These are phyloP conservation scores for Aureobasidium sp. DNA, from an alignment of 2,329 filamentous ascomycete species.

Conservation along the genomic window DNA sequence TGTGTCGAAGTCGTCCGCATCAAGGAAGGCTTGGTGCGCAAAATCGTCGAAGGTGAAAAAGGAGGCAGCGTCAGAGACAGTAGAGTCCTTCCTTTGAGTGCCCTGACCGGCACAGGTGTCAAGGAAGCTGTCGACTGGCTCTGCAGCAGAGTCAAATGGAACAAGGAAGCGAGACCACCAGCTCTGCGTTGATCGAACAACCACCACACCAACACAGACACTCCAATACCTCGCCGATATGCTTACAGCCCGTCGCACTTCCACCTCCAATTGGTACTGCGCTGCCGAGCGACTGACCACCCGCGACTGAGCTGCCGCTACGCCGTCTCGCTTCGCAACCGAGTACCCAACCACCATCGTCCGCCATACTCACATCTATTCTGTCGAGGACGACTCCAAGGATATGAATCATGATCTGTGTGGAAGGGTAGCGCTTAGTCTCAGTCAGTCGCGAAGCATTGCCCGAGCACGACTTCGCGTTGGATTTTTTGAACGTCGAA, in stretches of 20 bases:
- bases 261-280: not conserved
- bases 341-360: too few species aligned
- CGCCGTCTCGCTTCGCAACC: too few species aligned
- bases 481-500: not conserved
- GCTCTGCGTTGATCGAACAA: constrained; percentile 65
- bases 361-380: too few species aligned
- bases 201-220: not conserved
- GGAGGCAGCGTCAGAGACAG: constrained; percentile 80
- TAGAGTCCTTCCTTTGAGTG: constrained; percentile 81
- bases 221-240: too few species aligned
- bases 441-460: not conserved
- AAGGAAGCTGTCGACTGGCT: constrained; percentile 97
- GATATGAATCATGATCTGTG: not conserved
- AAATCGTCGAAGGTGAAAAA: constrained; percentile 92
- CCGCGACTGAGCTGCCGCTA: too few species aligned
- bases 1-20: constrained; percentile 96
- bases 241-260: not conserved
- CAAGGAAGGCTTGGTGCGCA: constrained; percentile 91
- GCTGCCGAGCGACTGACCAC: too few species aligned
- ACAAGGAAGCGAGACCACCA: constrained; percentile 84
- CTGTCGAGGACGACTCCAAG: not conserved
- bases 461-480: not conserved
- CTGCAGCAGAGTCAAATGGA: constrained; percentile 86
- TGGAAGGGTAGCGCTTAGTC: not conserved
- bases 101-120: constrained; percentile 76